A percentile compares a stretch with the other conserved stretches of the same genome.
phyloP scores from a whole-genome alignment of 1,284 basidiomycete species.

The Trametes polyzona region DNA sequence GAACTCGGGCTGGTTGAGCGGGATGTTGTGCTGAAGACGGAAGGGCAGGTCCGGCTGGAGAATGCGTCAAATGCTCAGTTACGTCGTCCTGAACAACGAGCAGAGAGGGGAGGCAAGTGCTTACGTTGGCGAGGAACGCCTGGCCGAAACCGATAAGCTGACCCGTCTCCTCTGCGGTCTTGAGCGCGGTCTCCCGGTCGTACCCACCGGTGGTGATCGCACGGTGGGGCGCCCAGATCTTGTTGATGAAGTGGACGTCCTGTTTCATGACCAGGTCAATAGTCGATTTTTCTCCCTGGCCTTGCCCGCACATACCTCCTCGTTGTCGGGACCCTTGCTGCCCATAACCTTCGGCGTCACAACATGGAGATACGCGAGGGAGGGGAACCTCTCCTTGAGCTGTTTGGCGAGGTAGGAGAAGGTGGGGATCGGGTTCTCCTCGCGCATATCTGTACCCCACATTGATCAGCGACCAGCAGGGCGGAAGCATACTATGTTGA shows the following conservation, averaged over 20 bases:
- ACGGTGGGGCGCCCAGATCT: slow-evolving; percentile 33
- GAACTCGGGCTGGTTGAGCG: slow-evolving; percentile 13
- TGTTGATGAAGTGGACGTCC: slow-evolving; percentile 36
- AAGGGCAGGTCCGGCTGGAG: slow-evolving; percentile 24
- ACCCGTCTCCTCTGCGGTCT: slow-evolving; percentile 36
- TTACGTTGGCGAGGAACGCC: slow-evolving; percentile 48
- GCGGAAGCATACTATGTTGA: neutral
- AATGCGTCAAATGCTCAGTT: neutral
- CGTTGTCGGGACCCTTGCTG: slow-evolving; percentile 22
- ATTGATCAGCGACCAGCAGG: neutral
- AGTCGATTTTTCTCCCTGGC: too few relatives aligned
- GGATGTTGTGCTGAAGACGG: slow-evolving; percentile 19
- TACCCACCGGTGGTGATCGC: slow-evolving; percentile 44
- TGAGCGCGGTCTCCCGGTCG: slow-evolving; percentile 30
- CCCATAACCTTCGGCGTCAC: slow-evolving; percentile 42
- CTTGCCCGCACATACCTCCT: neutral
- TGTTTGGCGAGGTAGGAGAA: slow-evolving; percentile 44
- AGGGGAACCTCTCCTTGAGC: slow-evolving; percentile 43
- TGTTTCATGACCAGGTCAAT: too few relatives aligned
- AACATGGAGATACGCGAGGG: slow-evolving; percentile 59
- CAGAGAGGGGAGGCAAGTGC: neutral
- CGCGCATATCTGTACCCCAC: slow-evolving; percentile 42
- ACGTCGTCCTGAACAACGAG: too few relatives aligned
- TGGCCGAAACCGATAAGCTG: slow-evolving; percentile 52
- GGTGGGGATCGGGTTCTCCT: slow-evolving; percentile 50